phyloP scores from a whole-genome alignment of 495 filamentous ascomycete species.

The Halenospora varia region DNA sequence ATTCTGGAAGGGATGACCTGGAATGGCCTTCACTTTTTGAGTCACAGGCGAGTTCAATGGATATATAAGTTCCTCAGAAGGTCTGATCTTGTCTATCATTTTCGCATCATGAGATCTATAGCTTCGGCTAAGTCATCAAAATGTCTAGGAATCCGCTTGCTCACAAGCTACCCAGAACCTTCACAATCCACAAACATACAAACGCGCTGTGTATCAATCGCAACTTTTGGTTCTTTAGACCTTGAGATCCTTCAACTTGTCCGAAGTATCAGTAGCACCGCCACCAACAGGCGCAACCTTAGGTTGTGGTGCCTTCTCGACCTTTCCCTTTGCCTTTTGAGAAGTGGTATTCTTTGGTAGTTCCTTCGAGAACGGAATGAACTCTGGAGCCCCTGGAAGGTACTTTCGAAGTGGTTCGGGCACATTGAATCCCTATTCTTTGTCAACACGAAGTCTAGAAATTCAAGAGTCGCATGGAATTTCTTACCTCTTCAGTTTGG shows the following conservation, averaged over 20 bases:
- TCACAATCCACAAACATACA: not conserved
- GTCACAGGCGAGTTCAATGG: too few species aligned
- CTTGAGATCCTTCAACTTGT: conserved; percentile 24
- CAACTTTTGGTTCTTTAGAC: conserved; percentile 18
- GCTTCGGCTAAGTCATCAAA: not conserved
- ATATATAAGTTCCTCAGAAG: too few species aligned
- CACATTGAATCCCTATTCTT: conserved; percentile 67
- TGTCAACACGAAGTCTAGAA: conserved; percentile 6
- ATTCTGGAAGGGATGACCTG: not conserved
- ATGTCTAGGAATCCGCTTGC: not conserved
- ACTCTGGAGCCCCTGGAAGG: conserved; percentile 82
- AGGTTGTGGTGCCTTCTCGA: conserved; percentile 35
- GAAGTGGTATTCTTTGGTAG: conserved; percentile 71
- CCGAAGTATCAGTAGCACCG: conserved; percentile 10
- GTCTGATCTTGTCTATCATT: not conserved
- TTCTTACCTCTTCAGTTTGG: conserved; percentile 75
- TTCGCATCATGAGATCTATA: not conserved
- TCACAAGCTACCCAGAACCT: not conserved
- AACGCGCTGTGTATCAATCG: not conserved
- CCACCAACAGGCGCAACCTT: conserved; percentile 19
- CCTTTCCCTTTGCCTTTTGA: conserved; percentile 48
- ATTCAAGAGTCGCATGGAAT: not conserved
- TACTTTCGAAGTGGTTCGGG: conserved; percentile 88
- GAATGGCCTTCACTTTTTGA: not conserved
- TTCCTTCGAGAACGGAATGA: conserved; percentile 84